Evolutionary conservation across 176 grass and related monocot species (phyloP), one percentile per base, ranked within the genome.

Genomic region (Puccinellia tenuiflora): DNA sequence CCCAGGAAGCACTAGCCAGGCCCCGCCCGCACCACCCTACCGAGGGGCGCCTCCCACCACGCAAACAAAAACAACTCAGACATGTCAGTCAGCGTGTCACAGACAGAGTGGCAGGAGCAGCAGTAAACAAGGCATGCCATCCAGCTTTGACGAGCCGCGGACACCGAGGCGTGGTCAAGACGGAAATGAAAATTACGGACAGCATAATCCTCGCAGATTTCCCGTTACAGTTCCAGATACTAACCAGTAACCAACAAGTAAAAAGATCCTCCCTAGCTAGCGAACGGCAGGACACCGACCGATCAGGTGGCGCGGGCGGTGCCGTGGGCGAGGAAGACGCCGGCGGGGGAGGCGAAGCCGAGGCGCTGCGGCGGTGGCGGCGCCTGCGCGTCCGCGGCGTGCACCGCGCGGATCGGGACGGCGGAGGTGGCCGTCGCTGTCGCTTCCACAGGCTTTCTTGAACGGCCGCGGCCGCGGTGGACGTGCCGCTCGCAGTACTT

Each of bases 401-500:
- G 25, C 38, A 47, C 9, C 0, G 26, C 46, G 22, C 57, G 29
- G 76, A 62, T 64, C 9, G 70, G 43, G 78, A 30, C 5, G 43
- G 59, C 66, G 10, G 69, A 39, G 7, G 25, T 35, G 48, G 60
- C 51, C 37, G 82, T 39, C 38, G 38, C n/a, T n/a, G n/a, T 7
- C n/a, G 61, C 73, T 88, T 93, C 92, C 88, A 94, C 79, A 83
- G 80, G 88, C 86, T 94, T 94, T 94, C 92, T 94, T 94, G 92
- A 81, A 94, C 88, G 92, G 79, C 83, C 83, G 79, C 92, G 92
- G 79, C 92, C 92, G 3, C 92, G 85, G 69, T 94, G 92, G 64
- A 94, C 85, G 69, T 94, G 92, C 3, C 92, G 88, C 79, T 94
- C 92, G 77, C 92, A 94, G 86, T 94, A 94, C 88, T 94, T 94